Conservation (phyloP, 106 monocot species). For the Iris macrosiphon region DNA sequence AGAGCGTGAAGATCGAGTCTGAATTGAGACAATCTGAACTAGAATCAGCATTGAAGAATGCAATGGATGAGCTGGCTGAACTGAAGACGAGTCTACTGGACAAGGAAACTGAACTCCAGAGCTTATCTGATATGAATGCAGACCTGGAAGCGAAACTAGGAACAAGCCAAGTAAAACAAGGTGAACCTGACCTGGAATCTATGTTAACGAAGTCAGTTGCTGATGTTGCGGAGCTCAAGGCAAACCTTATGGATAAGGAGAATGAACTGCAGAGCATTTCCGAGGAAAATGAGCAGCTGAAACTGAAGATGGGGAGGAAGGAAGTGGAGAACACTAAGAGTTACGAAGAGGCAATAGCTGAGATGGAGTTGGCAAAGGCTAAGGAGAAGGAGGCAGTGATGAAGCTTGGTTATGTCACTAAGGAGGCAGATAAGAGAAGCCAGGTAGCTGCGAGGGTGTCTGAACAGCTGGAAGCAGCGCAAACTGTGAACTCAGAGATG, state of each 20-base stretch:
- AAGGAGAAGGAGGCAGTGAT: constrained; percentile 53
- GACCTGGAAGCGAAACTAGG: constrained; percentile 22
- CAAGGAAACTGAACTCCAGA: constrained; percentile 24
- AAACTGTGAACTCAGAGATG: constrained; percentile 49
- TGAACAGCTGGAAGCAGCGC: constrained; percentile 66
- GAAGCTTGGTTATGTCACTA: constrained; percentile 37
- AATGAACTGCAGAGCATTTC: constrained; percentile 47
- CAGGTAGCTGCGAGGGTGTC: constrained; percentile 26
- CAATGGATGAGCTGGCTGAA: constrained; percentile 16
- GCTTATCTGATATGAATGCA: constrained; percentile 10
- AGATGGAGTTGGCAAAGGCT: constrained; percentile 56
- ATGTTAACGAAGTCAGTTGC: constrained; percentile 22
- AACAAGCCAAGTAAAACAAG: not conserved
- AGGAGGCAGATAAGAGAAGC: constrained; percentile 55
- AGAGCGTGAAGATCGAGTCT: constrained; percentile 16
- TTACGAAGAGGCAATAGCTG: constrained; percentile 28
- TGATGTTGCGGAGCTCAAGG: constrained; percentile 43
- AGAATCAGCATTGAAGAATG: constrained; percentile 23
- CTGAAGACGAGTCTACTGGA: constrained; percentile 24
- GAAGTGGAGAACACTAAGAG: constrained; percentile 24
- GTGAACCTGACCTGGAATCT: constrained; percentile 15
- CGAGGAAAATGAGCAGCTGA: constrained; percentile 68
- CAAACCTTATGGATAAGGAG: constrained; percentile 67
- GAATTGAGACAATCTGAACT: constrained; percentile 32
- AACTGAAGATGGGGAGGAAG: constrained; percentile 25